Evolutionary conservation across 208 protist genomes (phyloP).

Genomic region (Leishmania gerbilli): DNA sequence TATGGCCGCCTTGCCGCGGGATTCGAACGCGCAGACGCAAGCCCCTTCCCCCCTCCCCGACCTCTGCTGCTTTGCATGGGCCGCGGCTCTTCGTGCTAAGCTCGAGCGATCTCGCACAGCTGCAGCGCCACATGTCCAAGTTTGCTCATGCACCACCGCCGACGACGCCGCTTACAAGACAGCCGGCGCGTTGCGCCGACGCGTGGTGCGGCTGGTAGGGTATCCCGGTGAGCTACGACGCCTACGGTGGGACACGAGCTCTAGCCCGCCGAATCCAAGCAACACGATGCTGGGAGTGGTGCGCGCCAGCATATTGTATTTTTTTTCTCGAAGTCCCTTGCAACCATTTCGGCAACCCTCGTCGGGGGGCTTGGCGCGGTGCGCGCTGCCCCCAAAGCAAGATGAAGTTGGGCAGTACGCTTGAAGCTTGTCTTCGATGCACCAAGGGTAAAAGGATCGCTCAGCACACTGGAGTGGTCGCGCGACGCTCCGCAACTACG

Average conservation of each 20-base stretch:
- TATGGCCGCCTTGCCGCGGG: too few species aligned
- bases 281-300: conserved; percentile 1
- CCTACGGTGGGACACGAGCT: background rate
- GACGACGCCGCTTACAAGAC: too few species aligned
- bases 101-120: background rate
- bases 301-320: conserved; percentile 11
- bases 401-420: background rate
- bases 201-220: background rate
- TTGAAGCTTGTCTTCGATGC: too few species aligned
- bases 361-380: background rate
- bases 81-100: background rate
- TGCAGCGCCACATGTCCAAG: too few species aligned
- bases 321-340: conserved; percentile 6
- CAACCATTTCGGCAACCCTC: background rate
- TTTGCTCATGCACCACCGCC: too few species aligned
- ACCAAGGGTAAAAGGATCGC: too few species aligned
- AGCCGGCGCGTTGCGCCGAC: background rate
- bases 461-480: background rate
- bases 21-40: too few species aligned
- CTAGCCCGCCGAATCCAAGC: background rate
- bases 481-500: background rate
- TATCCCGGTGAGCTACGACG: background rate
- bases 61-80: background rate
- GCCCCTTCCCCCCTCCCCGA: too few species aligned
- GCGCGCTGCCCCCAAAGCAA: background rate